Percentiles rank a stretch among this genome's conserved stretches.
These are phyloP conservation scores for Cercospora sp. DNA, from an alignment of 2,329 filamentous ascomycete genomes.

Conservation along the genomic window DNA sequence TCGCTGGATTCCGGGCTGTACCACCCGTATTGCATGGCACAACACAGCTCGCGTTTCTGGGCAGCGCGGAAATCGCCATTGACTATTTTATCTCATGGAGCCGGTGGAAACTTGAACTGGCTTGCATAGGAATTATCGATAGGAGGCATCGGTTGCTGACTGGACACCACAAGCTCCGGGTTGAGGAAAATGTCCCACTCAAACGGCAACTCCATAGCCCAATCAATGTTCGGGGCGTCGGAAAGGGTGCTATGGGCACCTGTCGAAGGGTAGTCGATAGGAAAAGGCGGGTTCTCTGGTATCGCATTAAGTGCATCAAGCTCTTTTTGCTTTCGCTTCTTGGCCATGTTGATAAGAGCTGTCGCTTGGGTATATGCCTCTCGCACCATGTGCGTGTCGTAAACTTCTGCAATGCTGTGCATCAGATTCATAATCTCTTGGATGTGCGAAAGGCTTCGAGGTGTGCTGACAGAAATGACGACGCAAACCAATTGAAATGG, in stretches of 20 bases:
- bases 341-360: slow-evolving; percentile 36
- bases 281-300: slow-evolving; percentile 31
- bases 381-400: slow-evolving; percentile 41
- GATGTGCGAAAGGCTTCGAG: slow-evolving; percentile 40
- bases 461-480: slow-evolving; percentile 44
- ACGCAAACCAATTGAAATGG: slow-evolving; percentile 48
- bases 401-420: slow-evolving; percentile 40
- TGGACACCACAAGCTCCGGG: slow-evolving; percentile 36
- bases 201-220: slow-evolving; percentile 38
- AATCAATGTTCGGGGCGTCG: slow-evolving; percentile 37
- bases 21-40: not conserved
- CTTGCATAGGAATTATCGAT: slow-evolving; percentile 23
- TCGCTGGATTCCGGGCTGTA: not conserved
- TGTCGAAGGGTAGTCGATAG: slow-evolving; percentile 34
- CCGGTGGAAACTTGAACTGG: slow-evolving; percentile 23
- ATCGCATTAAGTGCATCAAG: slow-evolving; percentile 34
- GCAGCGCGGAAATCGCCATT: not conserved
- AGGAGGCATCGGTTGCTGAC: slow-evolving; percentile 28
- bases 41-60: not conserved
- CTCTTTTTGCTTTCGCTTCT: slow-evolving; percentile 38
- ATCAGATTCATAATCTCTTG: slow-evolving; percentile 42
- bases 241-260: slow-evolving; percentile 32
- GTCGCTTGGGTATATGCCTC: slow-evolving; percentile 42
- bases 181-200: slow-evolving; percentile 41
- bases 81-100: not conserved